Percentiles rank a stretch among this genome's conserved stretches.
These are phyloP conservation scores for Apophysomyces variabilis DNA, from an alignment of 371 early-diverging fungal genomes.

Conservation along the genomic window DNA sequence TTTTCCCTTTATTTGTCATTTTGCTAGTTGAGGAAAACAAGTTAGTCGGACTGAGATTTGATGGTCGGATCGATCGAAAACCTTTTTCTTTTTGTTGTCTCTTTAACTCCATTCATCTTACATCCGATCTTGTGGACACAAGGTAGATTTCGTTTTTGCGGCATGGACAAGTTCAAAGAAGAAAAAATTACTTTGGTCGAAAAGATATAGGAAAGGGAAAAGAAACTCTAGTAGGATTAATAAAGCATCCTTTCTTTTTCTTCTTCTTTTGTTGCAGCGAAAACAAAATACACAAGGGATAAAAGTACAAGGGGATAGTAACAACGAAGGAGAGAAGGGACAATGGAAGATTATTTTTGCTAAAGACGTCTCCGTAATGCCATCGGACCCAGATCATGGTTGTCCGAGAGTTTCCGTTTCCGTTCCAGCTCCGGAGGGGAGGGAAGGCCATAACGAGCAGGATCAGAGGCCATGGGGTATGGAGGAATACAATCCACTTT, in stretches of 20 bases:
- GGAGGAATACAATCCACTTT: slow-evolving; percentile 2
- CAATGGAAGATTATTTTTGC: too few relatives aligned
- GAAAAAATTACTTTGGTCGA: neutral
- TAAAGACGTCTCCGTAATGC: neutral
- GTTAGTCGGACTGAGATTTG: too few relatives aligned
- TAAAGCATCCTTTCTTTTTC: neutral
- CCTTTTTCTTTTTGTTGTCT: too few relatives aligned
- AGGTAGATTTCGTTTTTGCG: too few relatives aligned
- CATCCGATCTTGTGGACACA: too few relatives aligned
- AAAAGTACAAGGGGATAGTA: neutral
- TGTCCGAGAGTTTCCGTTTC: slow-evolving; percentile 2
- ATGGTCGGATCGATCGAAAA: too few relatives aligned
- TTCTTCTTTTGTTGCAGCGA: neutral
- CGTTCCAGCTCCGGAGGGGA: slow-evolving; percentile 17
- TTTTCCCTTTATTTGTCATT: too few relatives aligned
- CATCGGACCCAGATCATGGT: slow-evolving; percentile 1
- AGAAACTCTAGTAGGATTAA: neutral
- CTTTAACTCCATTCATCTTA: too few relatives aligned
- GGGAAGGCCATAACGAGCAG: slow-evolving; percentile 7
- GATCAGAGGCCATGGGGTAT: neutral
- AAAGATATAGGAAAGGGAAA: neutral
- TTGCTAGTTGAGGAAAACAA: too few relatives aligned
- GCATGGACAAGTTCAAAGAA: too few relatives aligned
- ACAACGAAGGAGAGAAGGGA: neutral
- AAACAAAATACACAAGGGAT: slow-evolving; percentile 6